Base-by-base conservation (phyloP, 176 grass and related monocot genomes). In the Avena sativa region DNA sequence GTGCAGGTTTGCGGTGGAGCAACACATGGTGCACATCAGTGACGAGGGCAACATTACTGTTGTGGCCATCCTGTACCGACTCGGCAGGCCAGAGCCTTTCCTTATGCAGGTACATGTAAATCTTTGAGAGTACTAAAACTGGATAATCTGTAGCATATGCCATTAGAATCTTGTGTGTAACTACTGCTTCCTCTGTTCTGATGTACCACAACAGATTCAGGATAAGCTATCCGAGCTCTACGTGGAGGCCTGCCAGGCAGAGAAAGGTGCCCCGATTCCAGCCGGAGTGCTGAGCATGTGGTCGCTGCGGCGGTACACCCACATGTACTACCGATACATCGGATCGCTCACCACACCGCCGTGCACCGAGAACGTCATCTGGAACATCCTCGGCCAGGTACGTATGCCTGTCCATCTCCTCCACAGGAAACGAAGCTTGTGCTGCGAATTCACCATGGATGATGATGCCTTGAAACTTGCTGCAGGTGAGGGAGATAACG, bases 311-410 rank as follows among this genome's bases (percentile, higher is more conserved):
- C 84, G 79, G 13, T 77, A 84, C 79, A 36, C 69, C 34, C 90
- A 69, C 84, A 55, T 71, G 44, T 98, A 98, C 68, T 95, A 86
- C 87, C 75, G 96, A 15, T 98, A 98, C 80, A 81, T 78, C 13
- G 96, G 96, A 83, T 95, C 96, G 40, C 80, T 98, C 51, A 92
- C 91, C 85, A 95, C 91, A 38, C 96, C 96, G 48, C 96, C 96
- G 23, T 98, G 96, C 91, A 92, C 93, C 19, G 96, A 98, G 87
- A 88, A 92, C 89, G 86, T 98, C 65, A 56, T 94, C 80, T 98
- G 96, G 96, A 93, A 86, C 87, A 57, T 98, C 89, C 84, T 93
- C 30, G 84, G 71, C 48, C 86, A 76, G 96, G 95, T 93, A 86
- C 2, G 3, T 28, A 43, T 43, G 40, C 40, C 72, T 12, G 46